phyloP scores from a whole-genome alignment of 1,139 yeast genomes.

The Candida smagusa region DNA sequence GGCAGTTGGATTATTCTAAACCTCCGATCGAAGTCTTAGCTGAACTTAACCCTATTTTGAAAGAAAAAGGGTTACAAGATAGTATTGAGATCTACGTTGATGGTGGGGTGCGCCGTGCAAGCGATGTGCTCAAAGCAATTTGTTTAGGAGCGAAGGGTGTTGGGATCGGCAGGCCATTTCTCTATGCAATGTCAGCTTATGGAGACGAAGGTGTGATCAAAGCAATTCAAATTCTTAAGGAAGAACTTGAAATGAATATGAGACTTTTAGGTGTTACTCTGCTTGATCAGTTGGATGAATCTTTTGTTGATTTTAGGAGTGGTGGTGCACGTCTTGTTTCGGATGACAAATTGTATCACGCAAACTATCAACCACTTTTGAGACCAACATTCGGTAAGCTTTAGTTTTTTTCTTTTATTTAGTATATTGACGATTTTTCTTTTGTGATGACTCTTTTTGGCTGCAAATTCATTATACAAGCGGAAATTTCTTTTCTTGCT shows the following conservation, averaged over 20 bases:
- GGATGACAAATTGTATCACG: constrained; percentile 34
- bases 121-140: constrained; percentile 63
- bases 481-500: no score
- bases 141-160: constrained; percentile 73
- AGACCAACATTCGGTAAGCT: constrained; percentile 31
- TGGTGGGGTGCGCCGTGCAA: constrained; percentile 71
- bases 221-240: constrained; percentile 75
- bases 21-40: constrained; percentile 69
- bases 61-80: constrained; percentile 39
- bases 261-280: constrained; percentile 74
- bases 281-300: constrained; percentile 58
- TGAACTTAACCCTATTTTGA: constrained; percentile 57
- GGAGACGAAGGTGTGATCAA: constrained; percentile 77
- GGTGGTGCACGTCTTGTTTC: constrained; percentile 21
- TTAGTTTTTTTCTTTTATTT: constrained; percentile 5
- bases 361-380: constrained; percentile 38
- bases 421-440: no score
- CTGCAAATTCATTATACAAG: no score
- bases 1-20: constrained; percentile 65
- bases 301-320: constrained; percentile 29
- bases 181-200: constrained; percentile 68
- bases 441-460: no score
- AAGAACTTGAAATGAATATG: constrained; percentile 86
- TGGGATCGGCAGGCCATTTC: constrained; percentile 70
- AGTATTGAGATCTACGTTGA: constrained; percentile 54